Conservation (phyloP, 805 yeast species). For the Candida broadrunensis region DNA sequence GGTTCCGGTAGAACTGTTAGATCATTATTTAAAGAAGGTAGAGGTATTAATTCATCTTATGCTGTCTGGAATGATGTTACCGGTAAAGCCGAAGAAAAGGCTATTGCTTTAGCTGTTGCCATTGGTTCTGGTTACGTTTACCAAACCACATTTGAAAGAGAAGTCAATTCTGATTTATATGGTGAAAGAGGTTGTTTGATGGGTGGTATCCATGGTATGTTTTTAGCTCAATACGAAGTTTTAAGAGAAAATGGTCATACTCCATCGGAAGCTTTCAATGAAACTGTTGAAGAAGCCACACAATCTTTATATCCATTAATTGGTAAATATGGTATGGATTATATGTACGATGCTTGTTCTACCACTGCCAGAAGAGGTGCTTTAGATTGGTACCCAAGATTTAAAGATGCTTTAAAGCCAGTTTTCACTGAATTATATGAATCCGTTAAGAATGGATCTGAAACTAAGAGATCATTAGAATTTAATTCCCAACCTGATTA, state of each 20-base stretch:
- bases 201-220: conserved; percentile 99
- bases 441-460: conserved; percentile 92
- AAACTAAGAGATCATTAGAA: conserved; percentile 96
- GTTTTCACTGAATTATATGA: conserved; percentile 95
- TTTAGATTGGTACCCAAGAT: conserved; percentile 98
- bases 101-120: conserved; percentile 97
- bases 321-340: conserved; percentile 99
- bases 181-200: conserved; percentile 99
- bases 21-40: conserved; percentile 98
- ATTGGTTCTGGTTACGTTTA: conserved; percentile 99
- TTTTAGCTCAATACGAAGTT: conserved; percentile 99
- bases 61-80: conserved; percentile 99
- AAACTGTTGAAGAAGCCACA: conserved; percentile 99
- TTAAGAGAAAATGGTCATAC: conserved; percentile 99
- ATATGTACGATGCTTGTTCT: conserved; percentile 99
- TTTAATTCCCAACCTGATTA: conserved; percentile 98
- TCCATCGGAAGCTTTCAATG: conserved; percentile 99
- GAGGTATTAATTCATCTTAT: conserved; percentile 99
- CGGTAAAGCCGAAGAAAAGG: conserved; percentile 99
- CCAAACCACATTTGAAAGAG: conserved; percentile 99
- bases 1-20: conserved; percentile 99
- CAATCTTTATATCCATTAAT: conserved; percentile 98
- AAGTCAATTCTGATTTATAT: conserved; percentile 97
- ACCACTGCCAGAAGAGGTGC: conserved; percentile 99
- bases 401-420: conserved; percentile 98